A percentile compares a stretch with the other conserved stretches of the same genome.
phyloP scores from a whole-genome alignment of 331 rosid genomes.

The Pyracantha coccinea region DNA sequence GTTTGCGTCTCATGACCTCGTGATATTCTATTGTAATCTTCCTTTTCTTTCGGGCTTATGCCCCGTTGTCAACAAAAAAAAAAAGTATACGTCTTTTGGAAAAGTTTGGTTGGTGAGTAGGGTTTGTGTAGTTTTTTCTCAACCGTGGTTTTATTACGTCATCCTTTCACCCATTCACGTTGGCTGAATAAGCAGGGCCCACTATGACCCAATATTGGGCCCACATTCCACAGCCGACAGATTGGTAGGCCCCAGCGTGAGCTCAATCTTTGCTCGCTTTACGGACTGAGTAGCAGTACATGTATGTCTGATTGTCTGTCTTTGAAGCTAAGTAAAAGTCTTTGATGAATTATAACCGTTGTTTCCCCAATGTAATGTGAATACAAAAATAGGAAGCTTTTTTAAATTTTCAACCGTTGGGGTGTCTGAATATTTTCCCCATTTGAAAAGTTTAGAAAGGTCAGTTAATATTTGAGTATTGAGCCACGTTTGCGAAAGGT shows the following conservation, averaged over 20 bases:
- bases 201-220: constrained; percentile 1
- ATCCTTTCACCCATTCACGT: not conserved
- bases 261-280: constrained; percentile 14
- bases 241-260: not conserved
- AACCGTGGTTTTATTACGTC: not conserved
- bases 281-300: not conserved
- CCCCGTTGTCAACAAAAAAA: too few species aligned
- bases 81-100: not conserved
- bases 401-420: constrained; percentile 19
- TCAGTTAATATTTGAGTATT: not conserved
- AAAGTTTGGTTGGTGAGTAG: not conserved
- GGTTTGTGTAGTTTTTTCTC: not conserved
- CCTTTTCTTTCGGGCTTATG: too few species aligned
- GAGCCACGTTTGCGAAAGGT: not conserved
- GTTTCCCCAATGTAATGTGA: not conserved
- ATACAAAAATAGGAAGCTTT: not conserved
- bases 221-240: constrained; percentile 1
- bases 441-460: not conserved
- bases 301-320: constrained; percentile 19
- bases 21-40: too few species aligned
- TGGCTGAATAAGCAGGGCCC: not conserved
- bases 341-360: constrained; percentile 18
- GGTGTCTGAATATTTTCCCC: not conserved
- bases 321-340: constrained; percentile 50
- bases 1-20: too few species aligned